Evolutionary conservation across 768 basidiomycete genomes (phyloP).

Genomic region (Brasilioporus rufonigricans): DNA sequence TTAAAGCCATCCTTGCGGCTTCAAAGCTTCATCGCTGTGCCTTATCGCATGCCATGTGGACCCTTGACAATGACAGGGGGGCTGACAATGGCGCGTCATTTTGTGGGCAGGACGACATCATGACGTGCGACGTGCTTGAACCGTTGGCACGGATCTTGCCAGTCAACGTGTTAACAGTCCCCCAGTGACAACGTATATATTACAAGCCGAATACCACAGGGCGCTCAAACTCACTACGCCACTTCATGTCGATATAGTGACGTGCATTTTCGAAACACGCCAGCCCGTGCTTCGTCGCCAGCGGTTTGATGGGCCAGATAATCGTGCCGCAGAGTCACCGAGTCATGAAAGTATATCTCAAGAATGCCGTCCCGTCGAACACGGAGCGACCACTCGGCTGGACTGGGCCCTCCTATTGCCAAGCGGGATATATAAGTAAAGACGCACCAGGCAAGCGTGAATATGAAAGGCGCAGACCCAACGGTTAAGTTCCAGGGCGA

Average conservation of each 20-base stretch:
- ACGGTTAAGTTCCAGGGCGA: conserved; percentile 9
- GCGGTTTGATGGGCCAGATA: conserved; percentile 7
- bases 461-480: conserved; percentile 11
- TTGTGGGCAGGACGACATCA: neutral
- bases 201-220: conserved; percentile 1
- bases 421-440: conserved; percentile 1
- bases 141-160: conserved; percentile 8
- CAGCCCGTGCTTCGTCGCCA: conserved; percentile 5
- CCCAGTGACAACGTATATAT: conserved; percentile 2
- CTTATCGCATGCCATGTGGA: conserved; percentile 17
- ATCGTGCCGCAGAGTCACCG: conserved; percentile 24
- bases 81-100: conserved; percentile 15
- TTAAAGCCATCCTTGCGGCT: neutral
- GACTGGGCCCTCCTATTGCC: neutral
- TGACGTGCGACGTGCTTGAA: conserved; percentile 2
- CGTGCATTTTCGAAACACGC: conserved; percentile 16
- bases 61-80: conserved; percentile 3
- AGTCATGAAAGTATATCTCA: conserved; percentile 12
- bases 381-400: conserved; percentile 16
- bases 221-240: conserved; percentile 13
- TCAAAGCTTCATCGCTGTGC: conserved; percentile 10
- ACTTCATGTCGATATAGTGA: conserved; percentile 14
- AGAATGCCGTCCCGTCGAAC: conserved; percentile 17
- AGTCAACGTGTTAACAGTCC: conserved; percentile 2
- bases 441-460: neutral